These are phyloP conservation scores for Eimeria maxima DNA, from an alignment of 169 alveolate genomes.

Conservation along the genomic window DNA sequence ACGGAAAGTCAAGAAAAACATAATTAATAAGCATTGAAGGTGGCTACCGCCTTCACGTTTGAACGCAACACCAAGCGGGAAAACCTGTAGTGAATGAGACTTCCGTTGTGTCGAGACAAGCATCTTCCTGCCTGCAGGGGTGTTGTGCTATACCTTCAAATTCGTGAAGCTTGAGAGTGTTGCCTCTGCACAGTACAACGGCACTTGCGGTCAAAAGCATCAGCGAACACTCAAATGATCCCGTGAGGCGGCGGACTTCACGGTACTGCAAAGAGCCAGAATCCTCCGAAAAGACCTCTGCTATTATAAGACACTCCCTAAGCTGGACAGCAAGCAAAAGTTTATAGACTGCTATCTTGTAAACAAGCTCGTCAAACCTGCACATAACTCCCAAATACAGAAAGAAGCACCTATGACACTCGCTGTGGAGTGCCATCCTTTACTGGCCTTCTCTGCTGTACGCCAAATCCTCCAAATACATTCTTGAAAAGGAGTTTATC, in stretches of 20 bases:
- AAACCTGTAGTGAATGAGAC: neutral
- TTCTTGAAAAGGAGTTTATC: neutral
- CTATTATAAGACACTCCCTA: conserved; percentile 88
- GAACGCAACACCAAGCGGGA: neutral
- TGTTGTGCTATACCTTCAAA: conserved; percentile 76
- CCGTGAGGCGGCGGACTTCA: conserved; percentile 89
- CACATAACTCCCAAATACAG: neutral
- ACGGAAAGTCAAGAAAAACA: neutral
- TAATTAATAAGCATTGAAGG: neutral
- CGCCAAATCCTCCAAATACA: neutral
- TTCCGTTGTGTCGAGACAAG: neutral
- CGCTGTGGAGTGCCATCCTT: neutral
- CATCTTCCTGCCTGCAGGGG: neutral
- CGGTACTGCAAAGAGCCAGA: conserved; percentile 92
- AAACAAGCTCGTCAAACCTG: conserved; percentile 94
- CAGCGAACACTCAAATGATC: conserved; percentile 93
- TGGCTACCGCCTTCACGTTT: neutral
- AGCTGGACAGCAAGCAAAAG: conserved; percentile 95
- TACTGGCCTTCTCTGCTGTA: neutral
- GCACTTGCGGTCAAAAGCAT: conserved; percentile 93
- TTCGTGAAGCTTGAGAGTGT: conserved; percentile 89
- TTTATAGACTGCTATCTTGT: conserved; percentile 95
- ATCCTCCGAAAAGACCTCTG: conserved; percentile 86
- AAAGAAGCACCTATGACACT: neutral
- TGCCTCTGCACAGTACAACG: conserved; percentile 91